Percentiles rank a stretch among this genome's conserved stretches.
These are phyloP conservation scores for Prinsepia uniflora DNA, from an alignment of 306 rosid species.

Conservation along the genomic window DNA sequence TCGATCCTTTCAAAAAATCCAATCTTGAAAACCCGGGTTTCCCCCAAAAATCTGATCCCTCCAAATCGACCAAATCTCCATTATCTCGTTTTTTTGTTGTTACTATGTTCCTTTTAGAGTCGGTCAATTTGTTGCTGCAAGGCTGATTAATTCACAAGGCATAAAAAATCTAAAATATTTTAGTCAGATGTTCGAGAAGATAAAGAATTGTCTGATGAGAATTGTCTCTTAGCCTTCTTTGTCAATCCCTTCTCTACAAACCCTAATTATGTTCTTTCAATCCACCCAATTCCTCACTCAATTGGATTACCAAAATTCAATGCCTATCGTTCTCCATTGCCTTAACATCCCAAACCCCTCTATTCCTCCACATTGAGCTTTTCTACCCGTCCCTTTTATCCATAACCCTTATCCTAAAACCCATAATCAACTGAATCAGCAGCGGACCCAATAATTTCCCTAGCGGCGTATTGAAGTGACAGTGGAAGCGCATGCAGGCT, in stretches of 20 bases:
- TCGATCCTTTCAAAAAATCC: too few relatives aligned
- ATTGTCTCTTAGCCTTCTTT: not conserved
- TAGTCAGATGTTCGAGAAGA: not conserved
- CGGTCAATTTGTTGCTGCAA: not conserved
- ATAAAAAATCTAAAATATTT: not conserved
- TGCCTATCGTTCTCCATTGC: constrained; percentile 38
- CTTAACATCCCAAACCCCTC: constrained; percentile 28
- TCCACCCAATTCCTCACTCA: not conserved
- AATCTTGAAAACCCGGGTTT: too few relatives aligned
- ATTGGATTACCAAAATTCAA: constrained; percentile 10
- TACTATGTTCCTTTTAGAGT: not conserved
- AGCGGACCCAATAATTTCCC: constrained; percentile 93
- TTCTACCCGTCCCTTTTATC: constrained; percentile 22
- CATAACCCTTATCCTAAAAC: constrained; percentile 14
- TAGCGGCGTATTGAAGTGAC: constrained; percentile 94
- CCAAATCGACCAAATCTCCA: too few relatives aligned
- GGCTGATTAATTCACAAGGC: not conserved
- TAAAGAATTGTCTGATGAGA: not conserved
- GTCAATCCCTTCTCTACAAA: not conserved
- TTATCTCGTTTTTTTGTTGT: not conserved
- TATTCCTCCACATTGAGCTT: constrained; percentile 30
- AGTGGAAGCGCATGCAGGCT: constrained; percentile 95
- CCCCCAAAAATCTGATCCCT: too few relatives aligned
- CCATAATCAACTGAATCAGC: constrained; percentile 73
- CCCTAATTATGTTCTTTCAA: not conserved